Evolutionary conservation across 805 yeast genomes (phyloP).

Genomic region (Zygotorulaspora chibaensis): DNA sequence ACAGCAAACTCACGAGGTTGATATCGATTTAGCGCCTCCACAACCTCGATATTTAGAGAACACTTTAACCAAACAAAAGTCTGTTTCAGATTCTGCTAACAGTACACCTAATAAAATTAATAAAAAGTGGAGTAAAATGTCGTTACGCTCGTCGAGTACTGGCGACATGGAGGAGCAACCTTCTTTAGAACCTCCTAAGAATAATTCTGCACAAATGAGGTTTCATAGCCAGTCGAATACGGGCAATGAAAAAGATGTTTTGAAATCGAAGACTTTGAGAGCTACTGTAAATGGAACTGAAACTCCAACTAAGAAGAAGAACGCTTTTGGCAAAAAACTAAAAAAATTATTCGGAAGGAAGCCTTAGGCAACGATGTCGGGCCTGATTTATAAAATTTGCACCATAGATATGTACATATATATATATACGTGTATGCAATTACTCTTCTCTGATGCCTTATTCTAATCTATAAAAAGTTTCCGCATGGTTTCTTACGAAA

Average conservation of each 20-base stretch:
- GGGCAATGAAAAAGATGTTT: constrained; percentile 5
- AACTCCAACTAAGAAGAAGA: constrained; percentile 28
- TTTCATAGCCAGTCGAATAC: constrained; percentile 11
- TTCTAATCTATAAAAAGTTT: too few species aligned
- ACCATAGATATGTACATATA: not conserved
- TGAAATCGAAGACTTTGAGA: constrained; percentile 8
- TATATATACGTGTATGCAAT: not conserved
- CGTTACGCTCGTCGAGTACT: constrained; percentile 25
- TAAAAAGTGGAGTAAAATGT: constrained; percentile 21
- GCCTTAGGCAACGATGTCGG: not conserved
- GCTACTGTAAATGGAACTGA: constrained; percentile 1
- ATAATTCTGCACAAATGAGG: constrained; percentile 4
- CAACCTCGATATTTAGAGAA: constrained; percentile 10
- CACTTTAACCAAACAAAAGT: constrained; percentile 3
- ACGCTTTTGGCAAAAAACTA: constrained; percentile 36
- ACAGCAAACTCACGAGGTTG: constrained; percentile 3
- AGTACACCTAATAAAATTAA: constrained; percentile 14
- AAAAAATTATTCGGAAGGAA: constrained; percentile 41
- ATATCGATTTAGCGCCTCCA: constrained; percentile 10
- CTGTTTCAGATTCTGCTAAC: constrained; percentile 11
- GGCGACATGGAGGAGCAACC: constrained; percentile 9
- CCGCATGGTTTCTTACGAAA: too few species aligned
- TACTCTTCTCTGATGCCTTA: too few species aligned
- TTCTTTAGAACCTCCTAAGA: not conserved
- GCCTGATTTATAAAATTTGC: not conserved